Conservation (phyloP, 2,329 filamentous ascomycete species). For the Talaromyces sp. region DNA sequence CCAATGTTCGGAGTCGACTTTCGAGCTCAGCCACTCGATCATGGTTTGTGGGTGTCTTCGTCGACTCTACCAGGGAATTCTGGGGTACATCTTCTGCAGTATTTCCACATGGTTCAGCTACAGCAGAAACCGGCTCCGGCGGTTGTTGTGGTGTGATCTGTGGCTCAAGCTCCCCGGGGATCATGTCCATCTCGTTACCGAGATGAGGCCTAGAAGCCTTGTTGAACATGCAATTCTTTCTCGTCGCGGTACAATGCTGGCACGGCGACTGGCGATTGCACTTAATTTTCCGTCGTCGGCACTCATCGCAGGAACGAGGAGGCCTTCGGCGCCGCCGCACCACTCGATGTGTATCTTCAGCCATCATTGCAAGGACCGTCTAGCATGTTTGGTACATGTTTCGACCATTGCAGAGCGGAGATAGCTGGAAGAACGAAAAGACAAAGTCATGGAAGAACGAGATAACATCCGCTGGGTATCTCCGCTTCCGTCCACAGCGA, state of each 20-base stretch:
- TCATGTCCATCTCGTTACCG: background rate
- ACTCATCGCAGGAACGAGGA: slow-evolving; percentile 28
- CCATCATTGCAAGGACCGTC: background rate
- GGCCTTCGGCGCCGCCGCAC: slow-evolving; percentile 28
- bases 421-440: background rate
- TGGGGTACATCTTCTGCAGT: background rate
- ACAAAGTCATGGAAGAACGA: background rate
- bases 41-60: background rate
- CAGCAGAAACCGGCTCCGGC: background rate
- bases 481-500: background rate
- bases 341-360: background rate
- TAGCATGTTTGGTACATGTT: background rate
- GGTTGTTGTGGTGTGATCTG: background rate
- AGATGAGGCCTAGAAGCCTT: background rate
- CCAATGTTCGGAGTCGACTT: background rate
- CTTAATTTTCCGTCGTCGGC: slow-evolving; percentile 29
- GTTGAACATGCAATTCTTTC: slow-evolving; percentile 21
- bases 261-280: slow-evolving; percentile 30
- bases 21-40: slow-evolving; percentile 3
- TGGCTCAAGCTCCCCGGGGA: background rate
- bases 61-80: background rate
- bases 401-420: background rate
- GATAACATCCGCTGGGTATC: background rate
- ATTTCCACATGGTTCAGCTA: background rate
- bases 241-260: slow-evolving; percentile 23